Conservation (phyloP, 2,329 filamentous ascomycete genomes). For the Fusarium equiseti region DNA sequence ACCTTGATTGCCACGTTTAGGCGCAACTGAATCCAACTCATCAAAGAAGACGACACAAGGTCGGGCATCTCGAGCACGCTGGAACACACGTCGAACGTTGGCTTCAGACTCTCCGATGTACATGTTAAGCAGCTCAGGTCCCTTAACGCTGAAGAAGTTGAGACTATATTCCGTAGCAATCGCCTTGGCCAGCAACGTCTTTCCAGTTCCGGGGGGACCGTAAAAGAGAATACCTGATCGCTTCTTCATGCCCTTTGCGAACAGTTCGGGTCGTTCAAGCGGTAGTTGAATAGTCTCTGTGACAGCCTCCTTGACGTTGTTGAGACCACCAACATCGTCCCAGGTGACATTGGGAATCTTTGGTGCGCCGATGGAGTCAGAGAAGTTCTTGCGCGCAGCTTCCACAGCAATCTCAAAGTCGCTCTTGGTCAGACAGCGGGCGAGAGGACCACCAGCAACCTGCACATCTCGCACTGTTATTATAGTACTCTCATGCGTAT, state of each 20-base stretch:
- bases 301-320: constrained; percentile 96
- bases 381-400: constrained; percentile 96
- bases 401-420: constrained; percentile 97
- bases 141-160: constrained; percentile 95
- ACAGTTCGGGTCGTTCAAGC: constrained; percentile 89
- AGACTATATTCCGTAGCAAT: constrained; percentile 94
- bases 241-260: constrained; percentile 98
- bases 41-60: constrained; percentile 96
- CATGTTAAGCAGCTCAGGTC: constrained; percentile 93
- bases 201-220: constrained; percentile 89
- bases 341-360: constrained; percentile 98
- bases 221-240: constrained; percentile 93
- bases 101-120: constrained; percentile 96
- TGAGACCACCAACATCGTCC: constrained; percentile 94
- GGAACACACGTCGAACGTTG: constrained; percentile 90
- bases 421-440: constrained; percentile 80
- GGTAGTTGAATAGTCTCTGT: constrained; percentile 96
- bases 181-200: constrained; percentile 91
- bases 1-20: constrained; percentile 96
- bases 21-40: constrained; percentile 91
- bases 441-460: constrained; percentile 84
- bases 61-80: constrained; percentile 84
- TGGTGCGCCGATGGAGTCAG: constrained; percentile 94
- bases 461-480: constrained; percentile 86
- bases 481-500: constrained; percentile 52